These are phyloP conservation scores for Umbelopsis isabellina DNA, from an alignment of 192 early-diverging fungal species.

Conservation along the genomic window DNA sequence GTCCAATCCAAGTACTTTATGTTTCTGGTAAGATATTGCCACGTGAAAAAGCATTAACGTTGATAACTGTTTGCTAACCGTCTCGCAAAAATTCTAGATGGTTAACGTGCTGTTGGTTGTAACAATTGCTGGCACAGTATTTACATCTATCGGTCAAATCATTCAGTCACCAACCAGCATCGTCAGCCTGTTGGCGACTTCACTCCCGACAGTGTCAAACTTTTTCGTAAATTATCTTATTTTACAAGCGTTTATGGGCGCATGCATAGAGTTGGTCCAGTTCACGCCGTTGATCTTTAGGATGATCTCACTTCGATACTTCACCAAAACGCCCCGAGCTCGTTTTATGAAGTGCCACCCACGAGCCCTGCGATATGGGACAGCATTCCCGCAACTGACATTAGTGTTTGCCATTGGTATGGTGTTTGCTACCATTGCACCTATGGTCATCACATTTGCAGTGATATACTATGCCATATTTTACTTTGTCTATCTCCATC, in stretches of 20 bases:
- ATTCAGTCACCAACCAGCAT: slow-evolving; percentile 48
- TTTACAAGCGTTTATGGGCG: slow-evolving; percentile 63
- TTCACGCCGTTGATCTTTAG: slow-evolving; percentile 60
- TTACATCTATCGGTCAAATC: slow-evolving; percentile 44
- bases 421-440: slow-evolving; percentile 73
- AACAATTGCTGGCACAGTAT: slow-evolving; percentile 63
- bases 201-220: slow-evolving; percentile 68
- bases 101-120: slow-evolving; percentile 77
- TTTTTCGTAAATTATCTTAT: slow-evolving; percentile 84
- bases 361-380: slow-evolving; percentile 45
- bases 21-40: slow-evolving; percentile 59
- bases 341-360: slow-evolving; percentile 47
- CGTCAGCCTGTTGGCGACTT: slow-evolving; percentile 47
- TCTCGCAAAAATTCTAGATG: slow-evolving; percentile 37
- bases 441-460: slow-evolving; percentile 72
- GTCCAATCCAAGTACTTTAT: slow-evolving; percentile 69
- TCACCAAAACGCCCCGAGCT: slow-evolving; percentile 70
- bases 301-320: slow-evolving; percentile 44
- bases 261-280: slow-evolving; percentile 68
- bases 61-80: not conserved
- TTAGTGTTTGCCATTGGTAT: slow-evolving; percentile 63
- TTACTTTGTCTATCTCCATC: slow-evolving; percentile 74
- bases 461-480: slow-evolving; percentile 72
- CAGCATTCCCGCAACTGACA: slow-evolving; percentile 51
- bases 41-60: not conserved